These are phyloP conservation scores for Pseudogymnoascus sp. DNA, from an alignment of 2,329 filamentous ascomycete genomes.

Conservation along the genomic window DNA sequence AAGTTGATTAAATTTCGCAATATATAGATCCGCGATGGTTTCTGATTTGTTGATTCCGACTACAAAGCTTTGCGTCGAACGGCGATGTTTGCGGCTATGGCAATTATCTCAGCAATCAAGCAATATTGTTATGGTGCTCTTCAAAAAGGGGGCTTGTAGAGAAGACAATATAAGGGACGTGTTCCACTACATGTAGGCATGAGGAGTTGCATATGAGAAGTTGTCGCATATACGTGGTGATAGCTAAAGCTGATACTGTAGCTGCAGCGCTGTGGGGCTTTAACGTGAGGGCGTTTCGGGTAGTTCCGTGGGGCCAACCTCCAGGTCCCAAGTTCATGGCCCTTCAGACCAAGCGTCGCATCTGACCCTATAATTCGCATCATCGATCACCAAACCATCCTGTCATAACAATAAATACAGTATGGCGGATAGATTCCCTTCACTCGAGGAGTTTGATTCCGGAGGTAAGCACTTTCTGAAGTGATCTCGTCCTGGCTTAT, in stretches of 20 bases:
- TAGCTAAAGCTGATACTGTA: slow-evolving; percentile 6
- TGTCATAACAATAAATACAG: slow-evolving; percentile 17
- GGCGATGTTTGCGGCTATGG: background rate
- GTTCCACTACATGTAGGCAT: background rate
- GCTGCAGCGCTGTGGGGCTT: slow-evolving; percentile 4
- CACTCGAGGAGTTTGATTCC: slow-evolving; percentile 52
- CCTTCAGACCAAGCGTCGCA: slow-evolving; percentile 1
- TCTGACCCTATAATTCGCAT: background rate
- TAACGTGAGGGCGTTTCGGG: slow-evolving; percentile 1
- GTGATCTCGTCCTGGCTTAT: background rate
- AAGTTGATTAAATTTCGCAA: slow-evolving; percentile 1
- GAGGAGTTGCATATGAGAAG: slow-evolving; percentile 4
- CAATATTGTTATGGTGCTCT: background rate
- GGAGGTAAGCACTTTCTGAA: slow-evolving; percentile 32
- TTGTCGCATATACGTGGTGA: slow-evolving; percentile 4
- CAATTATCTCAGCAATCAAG: slow-evolving; percentile 5
- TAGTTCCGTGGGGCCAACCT: slow-evolving; percentile 4
- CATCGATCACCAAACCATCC: slow-evolving; percentile 4
- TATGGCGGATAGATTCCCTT: slow-evolving; percentile 55
- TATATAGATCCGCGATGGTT: background rate
- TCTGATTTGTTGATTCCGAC: slow-evolving; percentile 2
- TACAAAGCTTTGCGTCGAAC: slow-evolving; percentile 2
- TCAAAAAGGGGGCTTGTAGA: background rate
- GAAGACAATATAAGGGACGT: background rate
- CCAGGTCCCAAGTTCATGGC: slow-evolving; percentile 7